Evolutionary conservation across 2,329 filamentous ascomycete genomes (phyloP), one percentile per base, ranked within the genome.

Genomic region (Colletotrichum tofieldiae): DNA sequence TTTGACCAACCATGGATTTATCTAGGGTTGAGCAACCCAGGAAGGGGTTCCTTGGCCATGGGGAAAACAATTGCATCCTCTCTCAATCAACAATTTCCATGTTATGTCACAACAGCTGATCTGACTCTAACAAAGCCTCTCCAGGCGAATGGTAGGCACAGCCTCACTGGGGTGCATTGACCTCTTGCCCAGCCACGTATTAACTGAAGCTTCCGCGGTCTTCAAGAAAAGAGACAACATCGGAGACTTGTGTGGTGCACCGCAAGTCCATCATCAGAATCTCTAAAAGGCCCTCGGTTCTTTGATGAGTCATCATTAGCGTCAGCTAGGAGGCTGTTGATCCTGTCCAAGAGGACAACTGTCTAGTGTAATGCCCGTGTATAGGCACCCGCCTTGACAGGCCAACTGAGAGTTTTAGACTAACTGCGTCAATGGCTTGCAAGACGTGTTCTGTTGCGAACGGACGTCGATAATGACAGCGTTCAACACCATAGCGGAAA

Each of bases 401-500:
- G n/a, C 1, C 49, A 35, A 26, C 32, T 51, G 45, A 29, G 32
- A 26, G 18, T 32, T 20, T 29, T 39, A 69, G 39, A 54, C 20
- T 8, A 39, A 55, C 60, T 64, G 58, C 65, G 65, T 72, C 70
- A 72, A 60, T 69, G 70, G 65, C 65, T 69, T 62, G 29, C 23
- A 29, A 54, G 20, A 32, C 20, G 35, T 54, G 23, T 39, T 35
- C 37, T 39, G 11, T 37, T 32, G 70, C 54, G 70, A 72, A 72
- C 59, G 41, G 65, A 64, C 49, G 37, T n/a, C 9, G 23, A 52
- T 37, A 47, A 54, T 64, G 70, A 54, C 59, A 49, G 29, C n/a
- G 12, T 20, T 29, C 7, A 20, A n/a, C 32, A 54, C 20, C 49
- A 29, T 52, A 54, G 52, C 51, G 39, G 29, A 64, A 54, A 23